Base-by-base conservation (phyloP, 805 yeast genomes). In the Candida lessepsii region DNA sequence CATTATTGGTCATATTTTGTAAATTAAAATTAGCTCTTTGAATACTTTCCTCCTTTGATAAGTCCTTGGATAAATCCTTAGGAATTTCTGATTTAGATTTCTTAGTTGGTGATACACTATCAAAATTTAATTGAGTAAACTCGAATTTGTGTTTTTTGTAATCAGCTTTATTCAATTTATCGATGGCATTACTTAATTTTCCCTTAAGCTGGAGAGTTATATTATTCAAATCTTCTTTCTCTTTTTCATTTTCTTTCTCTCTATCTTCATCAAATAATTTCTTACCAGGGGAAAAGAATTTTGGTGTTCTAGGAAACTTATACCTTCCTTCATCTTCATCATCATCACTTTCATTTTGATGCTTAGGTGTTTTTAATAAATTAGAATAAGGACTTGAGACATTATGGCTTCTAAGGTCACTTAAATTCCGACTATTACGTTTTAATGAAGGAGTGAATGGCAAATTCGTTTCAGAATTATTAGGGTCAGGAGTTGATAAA, bases 371-470 rank as follows among this genome's bases (percentile, higher is more conserved):
- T 17, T 39, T 39, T 13, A 39, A 32, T 17, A 33, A 32, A 24
- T 35, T 35, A 10, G 38, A 25, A 37, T 63, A 71, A 1, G 71
- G 72, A n/a, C 66, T 57, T 14, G 63, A 65, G 1, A 61, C 56
- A 32, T 32, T 32, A 15, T 32, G 35, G 19, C 35, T 32, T 39
- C 48, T 59, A 34, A 27, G 13, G 21, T 32, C 20, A 10, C 29
- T 11, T n/a, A 39, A n/a, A 13, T 39, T 39, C 8, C 38, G 24
- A 35, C 39, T 35, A n/a, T 62, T 52, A 18, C 72, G 48, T 42
- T 68, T 68, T 35, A 61, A 46, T n/a, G 66, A 57, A 4, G 74
- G 74, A 9, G 70, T 59, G 39, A 64, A 58, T 27, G 72, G 72
- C 15, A 65, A 43, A 24, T 55, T 58, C 21, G 51, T 50, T 7